Base-by-base conservation (phyloP, 495 filamentous ascomycete species). In the Cairneyella variabilis region DNA sequence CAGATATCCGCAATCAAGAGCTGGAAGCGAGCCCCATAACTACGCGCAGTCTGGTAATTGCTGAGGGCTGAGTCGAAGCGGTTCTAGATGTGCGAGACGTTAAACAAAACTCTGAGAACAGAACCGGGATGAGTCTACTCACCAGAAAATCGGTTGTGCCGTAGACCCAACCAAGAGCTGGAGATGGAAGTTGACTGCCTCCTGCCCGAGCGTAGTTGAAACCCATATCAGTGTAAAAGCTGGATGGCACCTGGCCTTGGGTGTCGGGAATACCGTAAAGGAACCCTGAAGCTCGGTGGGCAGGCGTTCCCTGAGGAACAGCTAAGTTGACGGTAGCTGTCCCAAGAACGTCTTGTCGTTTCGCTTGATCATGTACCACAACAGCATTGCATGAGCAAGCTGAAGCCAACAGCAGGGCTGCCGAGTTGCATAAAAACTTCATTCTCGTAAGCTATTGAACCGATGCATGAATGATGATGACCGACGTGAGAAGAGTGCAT, bases 1-100 rank as follows among this genome's bases (percentile, higher is more conserved):
- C 70, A 75, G 1, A 76, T 32, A 51, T 74, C 73, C 43, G 71
- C 67, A 0, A 59, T 54, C 1, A 76, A 56, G 14, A 75, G 26
- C 21, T 69, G 66, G 38, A 73, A 76, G 16, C 44, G 56, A 1
- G 56, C 73, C 21, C 57, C 61, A 34, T 68, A 64, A 32, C 64
- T 56, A 18, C 66, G 67, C 4, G 57, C 41, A 3, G 65, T 70
- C 10, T 62, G 28, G 27, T 71, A 76, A 52, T 76, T 72, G 16
- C 60, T 69, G 10, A 71, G 46, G 1, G 66, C 61, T 3, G 66
- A 70, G n/a, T 63, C 32, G 26, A 76, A 63, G 12, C 72, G 70
- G 3, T 51, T 58, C 44, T 65, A 41, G 5, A 3, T 6, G 20
- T 23, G 38, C 21, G 30, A 34, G 16, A 53, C 30, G 18, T 7